Evolutionary conservation across 176 grass and related monocot genomes (phyloP), one percentile per base, ranked within the genome.

Genomic region (Bromus sterilis): DNA sequence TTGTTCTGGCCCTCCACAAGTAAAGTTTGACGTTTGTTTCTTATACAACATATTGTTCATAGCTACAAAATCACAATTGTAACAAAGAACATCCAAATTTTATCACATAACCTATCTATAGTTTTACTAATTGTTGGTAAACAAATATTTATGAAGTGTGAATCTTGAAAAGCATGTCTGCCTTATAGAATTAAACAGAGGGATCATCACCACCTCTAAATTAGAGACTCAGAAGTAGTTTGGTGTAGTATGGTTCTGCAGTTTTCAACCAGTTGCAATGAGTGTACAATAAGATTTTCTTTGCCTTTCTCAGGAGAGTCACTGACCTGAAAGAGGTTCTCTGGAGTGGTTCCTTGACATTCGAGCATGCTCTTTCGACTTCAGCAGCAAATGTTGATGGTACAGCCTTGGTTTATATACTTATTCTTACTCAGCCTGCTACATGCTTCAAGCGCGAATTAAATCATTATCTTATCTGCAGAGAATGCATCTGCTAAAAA

Each of bases 341-440:
- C 59, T 92, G 83, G 86, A 83, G 71, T 55, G 80, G 86, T 83
- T 79, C 83, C 1, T 80, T 89, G 74, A 84, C 66, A 57, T 87
- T 86, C 15, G 80, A 78, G 51, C 77, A 84, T 63, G 84, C 84
- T 75, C 43, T 85, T 81, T 93, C 91, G 25, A 93, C 87, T 60
- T 89, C 81, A 16, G 81, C 84, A 28, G 42, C 79, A 43, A 85
- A 74, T 82, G 9, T 63, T 86, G 77, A 84, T 40, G 87, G 91
- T 93, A 72, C 71, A 74, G 9, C 4, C 29, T 40, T 77, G 36
- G 43, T 49, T 25, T 73, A 11, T 46, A 56, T 51, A 49, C 23
- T 59, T 81, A 31, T 68, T 76, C 7, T 43, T 59, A 77, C 21
- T 63, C 51, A 46, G 1, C 30, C 23, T 59, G 70, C 28, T 70